Evolutionary conservation across 305 asterid genomes (phyloP).

Genomic region (Fraxinus greggii): DNA sequence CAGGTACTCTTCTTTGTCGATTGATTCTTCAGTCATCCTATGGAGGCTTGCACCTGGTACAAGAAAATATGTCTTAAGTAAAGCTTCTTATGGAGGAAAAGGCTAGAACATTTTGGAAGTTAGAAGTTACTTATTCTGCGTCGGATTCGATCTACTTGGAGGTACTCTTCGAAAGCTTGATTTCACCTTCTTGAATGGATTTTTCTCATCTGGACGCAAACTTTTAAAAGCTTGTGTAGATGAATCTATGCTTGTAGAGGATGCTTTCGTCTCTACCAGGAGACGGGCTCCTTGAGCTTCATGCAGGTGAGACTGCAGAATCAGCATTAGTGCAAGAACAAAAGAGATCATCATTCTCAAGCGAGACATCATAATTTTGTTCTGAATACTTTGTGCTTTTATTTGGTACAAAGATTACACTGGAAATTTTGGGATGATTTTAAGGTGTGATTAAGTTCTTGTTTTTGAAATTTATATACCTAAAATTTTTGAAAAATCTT

Average conservation of each 20-base stretch:
- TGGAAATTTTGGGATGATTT: slow-evolving; percentile 24
- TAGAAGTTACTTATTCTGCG: slow-evolving; percentile 68
- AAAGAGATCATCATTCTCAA: slow-evolving; percentile 26
- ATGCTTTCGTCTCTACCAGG: slow-evolving; percentile 19
- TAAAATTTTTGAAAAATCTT: slow-evolving; percentile 20
- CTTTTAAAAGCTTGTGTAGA: slow-evolving; percentile 40
- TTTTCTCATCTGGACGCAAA: slow-evolving; percentile 37
- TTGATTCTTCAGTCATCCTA: slow-evolving; percentile 23
- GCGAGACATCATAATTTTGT: slow-evolving; percentile 35
- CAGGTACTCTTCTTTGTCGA: slow-evolving; percentile 22
- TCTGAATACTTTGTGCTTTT: background rate
- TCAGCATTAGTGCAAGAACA: slow-evolving; percentile 42
- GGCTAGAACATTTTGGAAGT: slow-evolving; percentile 24
- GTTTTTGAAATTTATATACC: slow-evolving; percentile 20
- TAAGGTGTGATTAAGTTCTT: slow-evolving; percentile 19
- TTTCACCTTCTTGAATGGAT: slow-evolving; percentile 49
- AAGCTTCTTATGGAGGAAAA: slow-evolving; percentile 32
- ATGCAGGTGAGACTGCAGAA: slow-evolving; percentile 32
- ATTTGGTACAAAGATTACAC: slow-evolving; percentile 10
- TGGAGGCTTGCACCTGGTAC: slow-evolving; percentile 51
- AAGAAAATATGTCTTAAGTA: slow-evolving; percentile 40
- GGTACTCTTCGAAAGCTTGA: slow-evolving; percentile 57
- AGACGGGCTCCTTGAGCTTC: slow-evolving; percentile 34
- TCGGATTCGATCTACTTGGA: slow-evolving; percentile 74
- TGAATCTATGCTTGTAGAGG: slow-evolving; percentile 17